Percentiles rank a stretch among this genome's conserved stretches.
These are phyloP conservation scores for Psilocybe sp. DNA, from an alignment of 768 basidiomycete species.

Conservation along the genomic window DNA sequence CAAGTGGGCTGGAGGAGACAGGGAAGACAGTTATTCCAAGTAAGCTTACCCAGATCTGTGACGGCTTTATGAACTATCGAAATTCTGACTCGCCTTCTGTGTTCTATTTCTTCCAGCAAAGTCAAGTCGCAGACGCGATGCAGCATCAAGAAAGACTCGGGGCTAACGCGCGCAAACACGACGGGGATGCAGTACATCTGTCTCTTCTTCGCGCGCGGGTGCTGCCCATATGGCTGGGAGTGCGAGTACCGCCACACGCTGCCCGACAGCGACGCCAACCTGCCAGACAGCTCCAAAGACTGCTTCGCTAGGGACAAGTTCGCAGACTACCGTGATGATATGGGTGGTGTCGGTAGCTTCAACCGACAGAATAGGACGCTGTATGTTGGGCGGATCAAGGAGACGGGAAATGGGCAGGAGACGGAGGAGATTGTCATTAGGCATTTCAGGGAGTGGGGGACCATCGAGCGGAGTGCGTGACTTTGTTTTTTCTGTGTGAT, in stretches of 20 bases:
- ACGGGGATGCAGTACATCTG: constrained; percentile 92
- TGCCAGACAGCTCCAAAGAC: constrained; percentile 93
- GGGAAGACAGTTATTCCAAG: constrained; percentile 96
- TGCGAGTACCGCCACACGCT: constrained; percentile 94
- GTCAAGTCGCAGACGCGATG: constrained; percentile 92
- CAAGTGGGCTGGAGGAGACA: constrained; percentile 99
- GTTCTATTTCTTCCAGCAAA: constrained; percentile 53
- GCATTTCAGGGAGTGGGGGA: constrained; percentile 96
- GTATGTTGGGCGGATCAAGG: constrained; percentile 92
- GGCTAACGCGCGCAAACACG: constrained; percentile 92
- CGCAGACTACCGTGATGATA: constrained; percentile 95
- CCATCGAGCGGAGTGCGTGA: constrained; percentile 83
- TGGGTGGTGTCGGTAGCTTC: constrained; percentile 99
- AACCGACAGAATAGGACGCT: constrained; percentile 91
- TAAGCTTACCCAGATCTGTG: constrained; percentile 31
- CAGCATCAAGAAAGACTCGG: constrained; percentile 82
- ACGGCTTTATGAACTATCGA: background rate
- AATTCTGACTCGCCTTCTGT: background rate
- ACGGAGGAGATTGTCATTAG: constrained; percentile 87
- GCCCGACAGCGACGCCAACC: constrained; percentile 61
- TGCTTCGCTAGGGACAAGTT: constrained; percentile 98
- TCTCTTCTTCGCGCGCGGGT: constrained; percentile 93
- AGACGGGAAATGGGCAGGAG: constrained; percentile 83
- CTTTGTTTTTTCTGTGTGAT: background rate
- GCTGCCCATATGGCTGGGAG: constrained; percentile 98